Evolutionary conservation across 2,329 filamentous ascomycete species (phyloP).

Genomic region (Purpureocillium lavendulum): DNA sequence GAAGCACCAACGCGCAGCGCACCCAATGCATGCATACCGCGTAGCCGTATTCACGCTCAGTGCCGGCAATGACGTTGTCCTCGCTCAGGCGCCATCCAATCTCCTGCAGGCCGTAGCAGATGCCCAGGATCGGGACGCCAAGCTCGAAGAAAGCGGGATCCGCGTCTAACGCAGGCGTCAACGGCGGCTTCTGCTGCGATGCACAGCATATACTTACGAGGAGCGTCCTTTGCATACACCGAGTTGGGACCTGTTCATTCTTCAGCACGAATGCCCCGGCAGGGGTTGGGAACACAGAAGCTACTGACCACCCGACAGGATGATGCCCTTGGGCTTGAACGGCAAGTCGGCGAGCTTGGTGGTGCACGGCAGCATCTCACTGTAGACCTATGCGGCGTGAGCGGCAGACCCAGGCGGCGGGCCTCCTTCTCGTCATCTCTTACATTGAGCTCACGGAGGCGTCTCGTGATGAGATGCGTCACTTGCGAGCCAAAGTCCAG

Average conservation of each 20-base stretch:
- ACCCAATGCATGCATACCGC: background rate
- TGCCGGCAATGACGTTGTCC: conserved; percentile 12
- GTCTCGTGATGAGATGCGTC: conserved; percentile 63
- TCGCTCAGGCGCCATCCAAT: conserved; percentile 51
- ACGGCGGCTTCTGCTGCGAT: too few relatives aligned
- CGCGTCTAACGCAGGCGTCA: conserved; percentile 39
- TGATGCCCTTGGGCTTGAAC: conserved; percentile 78
- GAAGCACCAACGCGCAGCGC: background rate
- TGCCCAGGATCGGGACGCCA: conserved; percentile 18
- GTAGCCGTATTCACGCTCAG: conserved; percentile 9
- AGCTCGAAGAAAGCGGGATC: conserved; percentile 51
- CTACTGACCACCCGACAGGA: conserved; percentile 35
- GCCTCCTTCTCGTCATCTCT: background rate
- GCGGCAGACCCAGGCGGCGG: background rate
- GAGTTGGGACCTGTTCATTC: conserved; percentile 41
- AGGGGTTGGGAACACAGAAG: conserved; percentile 5
- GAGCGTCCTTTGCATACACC: conserved; percentile 73
- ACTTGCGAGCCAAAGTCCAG: conserved; percentile 55
- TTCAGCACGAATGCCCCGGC: background rate
- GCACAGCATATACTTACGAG: conserved; percentile 24
- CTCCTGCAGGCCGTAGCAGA: conserved; percentile 30
- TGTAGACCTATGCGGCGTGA: conserved; percentile 37
- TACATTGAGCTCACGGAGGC: conserved; percentile 68
- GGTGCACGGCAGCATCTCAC: conserved; percentile 82
- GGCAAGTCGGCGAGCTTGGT: conserved; percentile 67